Evolutionary conservation across 2,329 filamentous ascomycete genomes (phyloP).

Genomic region (Diaporthe vaccinii): DNA sequence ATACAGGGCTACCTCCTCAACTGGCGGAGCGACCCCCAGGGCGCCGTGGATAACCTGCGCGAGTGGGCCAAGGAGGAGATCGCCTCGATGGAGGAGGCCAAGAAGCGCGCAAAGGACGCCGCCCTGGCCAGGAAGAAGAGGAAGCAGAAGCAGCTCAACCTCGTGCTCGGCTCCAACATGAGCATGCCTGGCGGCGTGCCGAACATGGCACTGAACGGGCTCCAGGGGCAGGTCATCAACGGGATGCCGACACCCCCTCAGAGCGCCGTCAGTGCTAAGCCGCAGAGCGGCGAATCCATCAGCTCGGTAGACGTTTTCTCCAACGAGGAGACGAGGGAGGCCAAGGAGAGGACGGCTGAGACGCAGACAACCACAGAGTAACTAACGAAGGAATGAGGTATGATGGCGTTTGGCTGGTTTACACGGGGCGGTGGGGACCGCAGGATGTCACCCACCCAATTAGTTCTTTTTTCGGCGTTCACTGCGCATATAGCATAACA

Average conservation of each 20-base stretch:
- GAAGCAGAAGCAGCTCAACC: slow-evolving; percentile 43
- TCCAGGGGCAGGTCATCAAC: background rate
- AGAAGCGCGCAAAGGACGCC: slow-evolving; percentile 43
- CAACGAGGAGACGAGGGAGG: background rate
- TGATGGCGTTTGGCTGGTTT: slow-evolving; percentile 11
- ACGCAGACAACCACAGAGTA: background rate
- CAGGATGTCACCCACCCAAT: background rate
- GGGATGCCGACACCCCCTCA: slow-evolving; percentile 10
- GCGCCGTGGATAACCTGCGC: slow-evolving; percentile 52
- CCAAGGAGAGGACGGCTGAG: slow-evolving; percentile 4
- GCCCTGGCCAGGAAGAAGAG: slow-evolving; percentile 39
- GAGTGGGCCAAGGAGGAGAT: slow-evolving; percentile 55
- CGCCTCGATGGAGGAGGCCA: slow-evolving; percentile 46
- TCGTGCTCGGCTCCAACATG: slow-evolving; percentile 3
- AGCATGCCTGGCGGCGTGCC: background rate
- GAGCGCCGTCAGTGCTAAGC: slow-evolving; percentile 17
- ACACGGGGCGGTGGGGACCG: background rate
- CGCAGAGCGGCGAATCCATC: background rate
- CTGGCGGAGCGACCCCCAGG: slow-evolving; percentile 55
- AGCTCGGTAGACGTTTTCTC: slow-evolving; percentile 1
- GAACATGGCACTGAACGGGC: background rate
- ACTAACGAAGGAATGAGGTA: background rate
- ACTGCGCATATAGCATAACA: background rate
- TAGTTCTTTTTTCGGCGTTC: background rate
- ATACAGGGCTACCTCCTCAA: slow-evolving; percentile 64